Evolutionary conservation across 2,329 filamentous ascomycete species (phyloP), one percentile per base, ranked within the genome.

Genomic region (Hypoxylon sp.): DNA sequence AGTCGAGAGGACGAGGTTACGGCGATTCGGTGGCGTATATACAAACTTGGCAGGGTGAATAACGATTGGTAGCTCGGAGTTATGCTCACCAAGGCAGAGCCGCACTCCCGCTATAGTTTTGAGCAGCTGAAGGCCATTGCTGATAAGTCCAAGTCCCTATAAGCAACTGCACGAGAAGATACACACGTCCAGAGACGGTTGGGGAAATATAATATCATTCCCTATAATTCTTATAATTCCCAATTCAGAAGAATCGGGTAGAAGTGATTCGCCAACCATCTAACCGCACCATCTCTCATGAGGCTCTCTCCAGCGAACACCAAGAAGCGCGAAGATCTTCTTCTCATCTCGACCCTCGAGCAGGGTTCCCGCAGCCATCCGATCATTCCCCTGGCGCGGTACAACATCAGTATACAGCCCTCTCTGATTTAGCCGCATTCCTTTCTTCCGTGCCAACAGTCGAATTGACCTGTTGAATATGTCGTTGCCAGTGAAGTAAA

Each of bases 401-500:
- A 92, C 81, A 1, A 92, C 89, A 76, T 93, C 86, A 71, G 83
- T 86, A 72, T 90, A 97, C 58, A 98, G 76, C 0, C 93, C 95
- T 28, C 86, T 83, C 78, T 97, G 94, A 71, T 97, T 97, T 57
- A 98, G 76, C 52, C 91, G 81, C 92, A 96, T 93, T 0, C 88
- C 87, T 79, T 92, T 96, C 78, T 88, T 93, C 38, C 88, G 87
- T 12, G 93, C 93, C 68, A 97, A 77, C 14, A 96, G 79, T 68
- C 95, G 82, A 76, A 97, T 87, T 74, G 92, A 96, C 14, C 94
- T 84, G 77, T 97, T 97, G 80, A 97, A 97, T 32, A 97, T 91
- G 75, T 97, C 94, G 71, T 97, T 96, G 0, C 95, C 95, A 0
- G 95, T 97, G 74, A 97, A 98, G 75, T 97, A 97, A n/a, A 97